Conservation (phyloP, 371 early-diverging fungal species). For the Actinomucor elegans region DNA sequence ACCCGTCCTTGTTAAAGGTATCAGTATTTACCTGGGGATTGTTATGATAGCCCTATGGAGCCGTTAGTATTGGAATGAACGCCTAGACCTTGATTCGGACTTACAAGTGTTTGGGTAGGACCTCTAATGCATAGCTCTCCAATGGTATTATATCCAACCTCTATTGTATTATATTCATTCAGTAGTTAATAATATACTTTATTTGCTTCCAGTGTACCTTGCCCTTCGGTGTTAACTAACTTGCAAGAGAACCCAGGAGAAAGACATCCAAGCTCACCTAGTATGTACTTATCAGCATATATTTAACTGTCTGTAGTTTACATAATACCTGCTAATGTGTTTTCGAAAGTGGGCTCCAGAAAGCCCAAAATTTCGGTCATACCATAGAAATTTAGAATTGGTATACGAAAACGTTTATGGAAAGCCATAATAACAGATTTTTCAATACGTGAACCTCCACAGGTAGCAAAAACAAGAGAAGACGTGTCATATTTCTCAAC, state of each 20-base stretch:
- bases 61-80: too few relatives aligned
- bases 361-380: slow-evolving; percentile 55
- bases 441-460: neutral
- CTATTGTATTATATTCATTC: slow-evolving; percentile 6
- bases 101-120: slow-evolving; percentile 53
- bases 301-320: too few relatives aligned
- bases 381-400: slow-evolving; percentile 62
- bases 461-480: neutral
- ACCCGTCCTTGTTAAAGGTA: slow-evolving; percentile 63
- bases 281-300: too few relatives aligned
- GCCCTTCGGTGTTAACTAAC: slow-evolving; percentile 59
- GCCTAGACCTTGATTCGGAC: too few relatives aligned
- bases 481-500: slow-evolving; percentile 66
- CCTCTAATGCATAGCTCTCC: slow-evolving; percentile 74
- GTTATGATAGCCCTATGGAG: slow-evolving; percentile 52
- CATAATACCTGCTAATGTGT: slow-evolving; percentile 48
- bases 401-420: slow-evolving; percentile 39
- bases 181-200: neutral
- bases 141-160: slow-evolving; percentile 34
- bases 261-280: neutral
- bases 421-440: slow-evolving; percentile 20
- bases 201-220: neutral
- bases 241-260: slow-evolving; percentile 71
- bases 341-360: neutral
- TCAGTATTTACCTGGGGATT: slow-evolving; percentile 55